phyloP scores from a whole-genome alignment of 768 basidiomycete species.

The Lactarius psammicola region DNA sequence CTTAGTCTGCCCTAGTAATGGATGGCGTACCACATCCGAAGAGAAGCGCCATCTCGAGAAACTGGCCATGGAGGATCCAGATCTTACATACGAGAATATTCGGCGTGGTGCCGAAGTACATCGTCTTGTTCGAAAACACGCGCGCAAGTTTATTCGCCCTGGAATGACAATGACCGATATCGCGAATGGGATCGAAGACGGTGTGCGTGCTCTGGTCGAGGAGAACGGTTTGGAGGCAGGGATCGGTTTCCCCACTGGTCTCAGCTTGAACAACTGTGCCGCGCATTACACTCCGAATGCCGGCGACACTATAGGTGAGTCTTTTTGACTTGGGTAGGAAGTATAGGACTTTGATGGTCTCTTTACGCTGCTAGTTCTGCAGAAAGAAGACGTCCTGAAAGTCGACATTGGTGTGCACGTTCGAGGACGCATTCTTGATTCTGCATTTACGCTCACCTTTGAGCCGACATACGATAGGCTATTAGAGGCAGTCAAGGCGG shows the following conservation, averaged over 20 bases:
- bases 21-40: conserved; percentile 85
- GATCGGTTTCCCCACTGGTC: conserved; percentile 94
- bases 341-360: conserved; percentile 4
- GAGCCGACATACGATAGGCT: conserved; percentile 89
- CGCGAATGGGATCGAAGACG: conserved; percentile 89
- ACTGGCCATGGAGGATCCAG: conserved; percentile 73
- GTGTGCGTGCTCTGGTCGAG: conserved; percentile 87
- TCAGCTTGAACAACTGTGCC: conserved; percentile 91
- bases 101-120: conserved; percentile 95
- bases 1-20: conserved; percentile 54
- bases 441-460: conserved; percentile 90
- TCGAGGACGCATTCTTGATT: conserved; percentile 91
- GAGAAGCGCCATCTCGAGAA: conserved; percentile 86
- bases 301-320: conserved; percentile 77
- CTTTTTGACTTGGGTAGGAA: conserved; percentile 1
- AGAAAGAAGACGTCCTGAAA: conserved; percentile 86
- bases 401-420: conserved; percentile 98
- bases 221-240: conserved; percentile 83
- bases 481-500: conserved; percentile 88
- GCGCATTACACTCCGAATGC: conserved; percentile 97
- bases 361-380: conserved; percentile 54
- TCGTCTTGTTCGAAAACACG: conserved; percentile 82
- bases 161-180: conserved; percentile 96
- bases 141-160: conserved; percentile 79
- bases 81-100: conserved; percentile 84